phyloP scores from a whole-genome alignment of 2,329 filamentous ascomycete species.

The Ilyonectria destructans region DNA sequence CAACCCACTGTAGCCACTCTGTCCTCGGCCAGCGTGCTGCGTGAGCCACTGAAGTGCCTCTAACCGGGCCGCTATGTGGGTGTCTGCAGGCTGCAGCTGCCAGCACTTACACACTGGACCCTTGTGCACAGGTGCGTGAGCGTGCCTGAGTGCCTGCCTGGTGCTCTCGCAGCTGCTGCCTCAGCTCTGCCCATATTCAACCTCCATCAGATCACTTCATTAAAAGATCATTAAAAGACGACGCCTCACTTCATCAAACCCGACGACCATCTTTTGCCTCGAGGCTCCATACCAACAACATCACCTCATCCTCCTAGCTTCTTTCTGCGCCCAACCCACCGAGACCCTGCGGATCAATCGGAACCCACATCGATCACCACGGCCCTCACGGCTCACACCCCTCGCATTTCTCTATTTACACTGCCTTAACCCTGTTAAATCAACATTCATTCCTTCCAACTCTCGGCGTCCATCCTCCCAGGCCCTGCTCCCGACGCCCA shows the following conservation, averaged over 20 bases:
- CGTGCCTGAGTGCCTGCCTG: constrained; percentile 7
- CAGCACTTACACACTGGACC: constrained; percentile 29
- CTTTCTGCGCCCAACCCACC: constrained; percentile 2
- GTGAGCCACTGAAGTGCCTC: neutral
- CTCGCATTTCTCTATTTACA: constrained; percentile 8
- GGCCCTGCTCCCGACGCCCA: constrained; percentile 32
- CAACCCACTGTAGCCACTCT: neutral
- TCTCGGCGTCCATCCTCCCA: constrained; percentile 39
- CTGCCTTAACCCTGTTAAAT: constrained; percentile 28
- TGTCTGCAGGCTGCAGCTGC: constrained; percentile 43
- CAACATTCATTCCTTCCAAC: constrained; percentile 40
- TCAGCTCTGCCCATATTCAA: constrained; percentile 9
- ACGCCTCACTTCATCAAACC: constrained; percentile 31
- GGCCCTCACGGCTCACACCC: neutral
- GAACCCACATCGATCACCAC: constrained; percentile 14
- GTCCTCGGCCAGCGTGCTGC: neutral
- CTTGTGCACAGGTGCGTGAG: neutral
- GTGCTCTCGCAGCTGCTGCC: constrained; percentile 16
- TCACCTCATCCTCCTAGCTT: constrained; percentile 18
- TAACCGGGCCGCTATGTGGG: constrained; percentile 7
- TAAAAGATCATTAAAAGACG: constrained; percentile 37
- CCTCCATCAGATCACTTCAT: constrained; percentile 29
- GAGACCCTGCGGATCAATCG: constrained; percentile 22
- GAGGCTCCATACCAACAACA: constrained; percentile 11
- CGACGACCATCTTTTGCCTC: constrained; percentile 23